These are phyloP conservation scores for Syncephalastrum monosporum DNA, from an alignment of 371 early-diverging fungal genomes.

Conservation along the genomic window DNA sequence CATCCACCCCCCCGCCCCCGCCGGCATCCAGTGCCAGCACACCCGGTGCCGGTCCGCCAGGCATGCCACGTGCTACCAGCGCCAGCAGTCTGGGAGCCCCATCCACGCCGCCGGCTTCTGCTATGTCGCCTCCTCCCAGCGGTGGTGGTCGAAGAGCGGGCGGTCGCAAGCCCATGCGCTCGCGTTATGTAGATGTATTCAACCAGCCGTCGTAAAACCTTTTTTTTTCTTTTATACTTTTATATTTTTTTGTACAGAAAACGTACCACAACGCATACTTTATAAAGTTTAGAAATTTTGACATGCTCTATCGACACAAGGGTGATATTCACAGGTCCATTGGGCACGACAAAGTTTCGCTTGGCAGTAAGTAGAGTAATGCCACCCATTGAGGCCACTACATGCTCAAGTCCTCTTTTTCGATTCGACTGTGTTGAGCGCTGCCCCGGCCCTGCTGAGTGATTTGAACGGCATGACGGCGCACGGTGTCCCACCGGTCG, in stretches of 20 bases:
- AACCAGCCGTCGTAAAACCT: constrained; percentile 20
- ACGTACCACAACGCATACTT: not conserved
- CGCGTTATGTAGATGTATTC: constrained; percentile 52
- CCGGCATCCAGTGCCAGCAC: constrained; percentile 5
- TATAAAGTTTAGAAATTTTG: too few species aligned
- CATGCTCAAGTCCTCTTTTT: too few species aligned
- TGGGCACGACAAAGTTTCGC: too few species aligned
- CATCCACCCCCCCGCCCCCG: constrained; percentile 15
- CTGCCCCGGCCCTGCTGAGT: too few species aligned
- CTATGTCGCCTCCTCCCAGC: constrained; percentile 21
- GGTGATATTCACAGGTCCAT: too few species aligned
- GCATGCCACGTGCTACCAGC: not conserved
- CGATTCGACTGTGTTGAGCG: too few species aligned
- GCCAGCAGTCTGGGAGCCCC: not conserved
- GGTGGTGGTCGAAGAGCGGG: constrained; percentile 21
- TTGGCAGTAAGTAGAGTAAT: too few species aligned
- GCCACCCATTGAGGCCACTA: too few species aligned
- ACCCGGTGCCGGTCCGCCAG: not conserved
- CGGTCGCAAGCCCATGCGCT: constrained; percentile 43
- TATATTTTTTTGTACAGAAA: not conserved
- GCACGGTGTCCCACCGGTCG: too few species aligned
- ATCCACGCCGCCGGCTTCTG: constrained; percentile 7
- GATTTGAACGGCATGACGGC: too few species aligned
- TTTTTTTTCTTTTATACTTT: not conserved
- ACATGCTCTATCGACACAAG: too few species aligned